These are phyloP conservation scores for Helminthosporium solani DNA, from an alignment of 2,329 filamentous ascomycete species.

Conservation along the genomic window DNA sequence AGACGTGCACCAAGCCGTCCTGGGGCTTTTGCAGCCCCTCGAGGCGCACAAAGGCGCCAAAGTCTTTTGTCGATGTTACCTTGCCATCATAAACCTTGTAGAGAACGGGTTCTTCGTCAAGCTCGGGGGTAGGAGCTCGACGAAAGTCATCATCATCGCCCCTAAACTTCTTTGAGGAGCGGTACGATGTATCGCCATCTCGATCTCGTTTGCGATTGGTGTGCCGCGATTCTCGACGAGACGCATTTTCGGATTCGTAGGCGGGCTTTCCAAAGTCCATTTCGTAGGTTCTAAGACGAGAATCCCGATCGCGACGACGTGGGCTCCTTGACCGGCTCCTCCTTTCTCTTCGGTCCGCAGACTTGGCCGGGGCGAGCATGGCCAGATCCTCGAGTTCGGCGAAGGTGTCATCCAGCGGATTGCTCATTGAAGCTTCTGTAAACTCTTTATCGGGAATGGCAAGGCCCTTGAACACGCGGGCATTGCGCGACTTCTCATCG, in stretches of 20 bases:
- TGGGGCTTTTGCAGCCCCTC: conserved; percentile 69
- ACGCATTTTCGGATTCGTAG: too few relatives aligned
- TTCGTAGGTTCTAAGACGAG: too few relatives aligned
- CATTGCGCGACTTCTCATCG: conserved; percentile 68
- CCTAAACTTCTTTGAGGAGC: conserved; percentile 30
- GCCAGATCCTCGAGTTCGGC: conserved; percentile 86
- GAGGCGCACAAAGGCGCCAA: conserved; percentile 94
- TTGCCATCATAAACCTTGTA: conserved; percentile 88
- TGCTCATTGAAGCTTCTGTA: conserved; percentile 49
- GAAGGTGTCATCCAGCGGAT: conserved; percentile 88
- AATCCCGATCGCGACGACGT: too few relatives aligned
- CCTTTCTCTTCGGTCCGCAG: conserved; percentile 52
- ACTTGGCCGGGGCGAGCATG: conserved; percentile 35
- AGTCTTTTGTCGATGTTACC: conserved; percentile 91
- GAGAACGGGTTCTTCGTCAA: conserved; percentile 78
- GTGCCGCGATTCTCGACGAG: too few relatives aligned
- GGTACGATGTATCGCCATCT: too few relatives aligned
- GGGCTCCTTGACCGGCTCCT: conserved; percentile 21
- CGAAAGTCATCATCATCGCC: conserved; percentile 59
- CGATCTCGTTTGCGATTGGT: too few relatives aligned
- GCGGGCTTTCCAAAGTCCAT: too few relatives aligned
- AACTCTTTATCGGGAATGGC: conserved; percentile 69
- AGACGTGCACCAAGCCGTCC: conserved; percentile 91
- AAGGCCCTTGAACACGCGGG: conserved; percentile 86
- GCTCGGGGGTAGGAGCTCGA: conserved; percentile 66